Evolutionary conservation across 208 protist genomes (phyloP).

Genomic region (Trypanosoma mega): DNA sequence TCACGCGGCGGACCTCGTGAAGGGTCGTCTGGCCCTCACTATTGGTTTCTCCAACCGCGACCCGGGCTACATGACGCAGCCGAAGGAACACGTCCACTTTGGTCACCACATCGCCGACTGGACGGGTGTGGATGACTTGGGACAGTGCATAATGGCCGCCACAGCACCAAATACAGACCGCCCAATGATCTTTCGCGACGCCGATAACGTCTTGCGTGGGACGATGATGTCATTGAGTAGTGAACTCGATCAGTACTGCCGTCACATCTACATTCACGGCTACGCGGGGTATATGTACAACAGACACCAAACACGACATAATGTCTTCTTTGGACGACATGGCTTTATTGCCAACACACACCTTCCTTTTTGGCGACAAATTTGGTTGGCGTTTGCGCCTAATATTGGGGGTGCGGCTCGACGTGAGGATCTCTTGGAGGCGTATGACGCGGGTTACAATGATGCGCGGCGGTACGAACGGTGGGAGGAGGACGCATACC

Average conservation of each 20-base stretch:
- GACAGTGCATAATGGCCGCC: slow-evolving; percentile 80
- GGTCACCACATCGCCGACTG: slow-evolving; percentile 88
- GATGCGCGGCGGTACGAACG: slow-evolving; percentile 86
- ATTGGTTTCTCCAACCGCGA: slow-evolving; percentile 87
- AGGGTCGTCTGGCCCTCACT: slow-evolving; percentile 76
- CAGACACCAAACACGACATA: slow-evolving; percentile 80
- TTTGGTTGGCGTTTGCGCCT: slow-evolving; percentile 68
- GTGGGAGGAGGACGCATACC: slow-evolving; percentile 91
- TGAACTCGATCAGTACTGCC: slow-evolving; percentile 88
- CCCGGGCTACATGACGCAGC: slow-evolving; percentile 79
- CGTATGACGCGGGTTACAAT: slow-evolving; percentile 86
- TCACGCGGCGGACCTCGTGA: slow-evolving; percentile 71
- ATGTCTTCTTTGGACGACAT: slow-evolving; percentile 84
- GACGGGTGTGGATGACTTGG: slow-evolving; percentile 69
- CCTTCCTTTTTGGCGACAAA: slow-evolving; percentile 74
- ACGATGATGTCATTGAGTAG: slow-evolving; percentile 89
- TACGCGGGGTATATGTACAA: slow-evolving; percentile 78
- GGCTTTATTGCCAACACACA: slow-evolving; percentile 83
- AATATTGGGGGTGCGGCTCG: slow-evolving; percentile 43
- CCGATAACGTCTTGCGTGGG: slow-evolving; percentile 84
- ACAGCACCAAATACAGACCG: slow-evolving; percentile 83
- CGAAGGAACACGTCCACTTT: slow-evolving; percentile 83
- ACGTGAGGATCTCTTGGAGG: slow-evolving; percentile 66
- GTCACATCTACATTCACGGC: slow-evolving; percentile 89
- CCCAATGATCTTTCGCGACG: slow-evolving; percentile 83